Base-by-base conservation (phyloP, 208 protist species). In the Crithidia bombi region DNA sequence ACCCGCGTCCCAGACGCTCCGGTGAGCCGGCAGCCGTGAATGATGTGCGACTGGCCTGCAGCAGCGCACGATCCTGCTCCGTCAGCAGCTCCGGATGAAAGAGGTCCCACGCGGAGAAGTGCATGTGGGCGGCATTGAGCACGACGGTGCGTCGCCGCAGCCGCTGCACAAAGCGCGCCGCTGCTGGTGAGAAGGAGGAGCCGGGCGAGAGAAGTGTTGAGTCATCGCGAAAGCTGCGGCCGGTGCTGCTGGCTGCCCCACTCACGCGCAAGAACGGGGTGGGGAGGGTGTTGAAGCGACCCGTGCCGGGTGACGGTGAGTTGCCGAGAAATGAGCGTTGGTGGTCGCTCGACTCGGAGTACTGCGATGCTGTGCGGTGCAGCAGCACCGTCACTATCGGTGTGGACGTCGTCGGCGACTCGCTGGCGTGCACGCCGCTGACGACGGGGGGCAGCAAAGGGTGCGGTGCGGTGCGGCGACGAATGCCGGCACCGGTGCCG, bases 201-300 rank as follows among this genome's bases (percentile, higher is more conserved):
- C 38, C 64, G 19, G 46, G 71, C 1, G 71, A 77, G 28, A 77
- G 64, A 0, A 71, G 5, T 19, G 57, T 58, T 1, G 71, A 77
- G 50, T 77, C 71, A 12, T 77, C 71, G 57, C 64, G 71, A 17
- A 65, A 21, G 56, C 63, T 77, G 54, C 55, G 71, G 39, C 55
- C 64, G 14, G 41, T n/a, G 39, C 47, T 71, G 41, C 49, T 44
- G 15, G 41, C 33, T 0, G 38, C 30, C 43, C 67, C 38, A n/a
- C n/a, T 33, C 25, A 26, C 55, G 2, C 59, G 44, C n/a, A 65
- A 55, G 39, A 70, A 76, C 0, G 71, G 71, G 26, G 64, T 66
- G 19, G 71, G 71, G 41, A 76, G 61, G 0, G 71, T 61, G 30
- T 26, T 65, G 49, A 70, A 76, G 47, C 64, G 71, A 30, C 54